phyloP scores from a whole-genome alignment of 345 rosid species.

The Lepidium didymum region DNA sequence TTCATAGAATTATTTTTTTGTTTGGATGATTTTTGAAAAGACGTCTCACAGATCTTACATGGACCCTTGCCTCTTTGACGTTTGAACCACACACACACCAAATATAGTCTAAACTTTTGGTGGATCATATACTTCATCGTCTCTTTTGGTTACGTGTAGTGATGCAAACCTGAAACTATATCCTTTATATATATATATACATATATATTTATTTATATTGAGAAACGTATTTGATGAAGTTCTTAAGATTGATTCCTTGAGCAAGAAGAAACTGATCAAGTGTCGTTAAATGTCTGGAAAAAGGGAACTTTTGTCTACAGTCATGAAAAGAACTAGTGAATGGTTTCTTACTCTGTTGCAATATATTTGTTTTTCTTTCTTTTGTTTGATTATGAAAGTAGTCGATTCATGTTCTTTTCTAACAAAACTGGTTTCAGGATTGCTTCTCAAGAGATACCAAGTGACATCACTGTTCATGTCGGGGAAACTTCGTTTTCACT shows the following conservation, averaged over 20 bases:
- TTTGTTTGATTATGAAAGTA: background rate
- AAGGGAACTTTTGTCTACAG: slow-evolving; percentile 67
- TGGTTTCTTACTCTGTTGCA: slow-evolving; percentile 37
- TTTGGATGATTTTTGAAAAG: slow-evolving; percentile 9
- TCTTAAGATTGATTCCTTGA: slow-evolving; percentile 36
- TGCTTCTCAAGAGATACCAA: slow-evolving; percentile 77
- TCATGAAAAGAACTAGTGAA: slow-evolving; percentile 88
- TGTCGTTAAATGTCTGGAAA: slow-evolving; percentile 37
- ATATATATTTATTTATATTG: no score
- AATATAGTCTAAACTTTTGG: background rate
- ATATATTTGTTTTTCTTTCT: background rate
- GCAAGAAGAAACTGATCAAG: slow-evolving; percentile 19
- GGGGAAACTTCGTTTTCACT: slow-evolving; percentile 65
- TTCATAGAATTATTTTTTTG: background rate
- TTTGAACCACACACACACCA: background rate
- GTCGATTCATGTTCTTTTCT: background rate
- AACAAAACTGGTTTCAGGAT: slow-evolving; percentile 48
- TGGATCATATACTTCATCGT: slow-evolving; percentile 4
- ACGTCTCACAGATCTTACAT: slow-evolving; percentile 4
- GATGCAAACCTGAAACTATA: background rate
- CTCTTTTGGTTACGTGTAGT: slow-evolving; percentile 4
- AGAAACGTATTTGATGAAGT: background rate
- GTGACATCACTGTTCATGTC: slow-evolving; percentile 63
- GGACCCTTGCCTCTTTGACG: slow-evolving; percentile 1
- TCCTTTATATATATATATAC: background rate